Percentiles rank a stretch among this genome's conserved stretches.
Evolutionary conservation across 2,329 filamentous ascomycete genomes (phyloP).

Genomic region (Fusarium brevicatenulatum): DNA sequence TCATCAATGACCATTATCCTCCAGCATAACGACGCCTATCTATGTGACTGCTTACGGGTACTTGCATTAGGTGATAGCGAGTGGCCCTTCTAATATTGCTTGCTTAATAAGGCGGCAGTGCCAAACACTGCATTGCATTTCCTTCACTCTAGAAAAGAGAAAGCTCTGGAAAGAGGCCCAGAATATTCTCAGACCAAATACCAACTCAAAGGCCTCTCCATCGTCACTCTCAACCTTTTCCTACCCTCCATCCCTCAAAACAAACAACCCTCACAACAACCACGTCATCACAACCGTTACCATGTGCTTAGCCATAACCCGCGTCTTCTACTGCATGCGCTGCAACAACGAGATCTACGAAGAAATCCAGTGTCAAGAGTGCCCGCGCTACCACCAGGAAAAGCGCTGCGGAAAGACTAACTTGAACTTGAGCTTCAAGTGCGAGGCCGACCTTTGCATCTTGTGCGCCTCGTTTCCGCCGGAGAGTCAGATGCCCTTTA

Average conservation of each 20-base stretch:
- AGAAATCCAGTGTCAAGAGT: neutral
- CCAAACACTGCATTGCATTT: neutral
- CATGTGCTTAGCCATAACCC: neutral
- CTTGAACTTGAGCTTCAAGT: neutral
- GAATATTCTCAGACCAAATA: rapidly evolving
- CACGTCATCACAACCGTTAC: neutral
- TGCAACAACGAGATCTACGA: neutral
- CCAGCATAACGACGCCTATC: neutral
- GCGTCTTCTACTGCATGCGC: neutral
- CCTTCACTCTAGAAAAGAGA: neutral
- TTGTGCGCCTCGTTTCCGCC: neutral
- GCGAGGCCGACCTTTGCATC: neutral
- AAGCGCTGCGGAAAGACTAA: neutral
- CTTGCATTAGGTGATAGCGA: too few relatives aligned
- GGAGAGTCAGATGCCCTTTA: neutral
- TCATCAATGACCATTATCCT: neutral
- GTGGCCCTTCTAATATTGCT: too few relatives aligned
- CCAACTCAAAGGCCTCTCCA: neutral
- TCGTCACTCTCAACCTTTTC: neutral
- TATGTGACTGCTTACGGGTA: rapidly evolving
- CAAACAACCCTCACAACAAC: too few relatives aligned
- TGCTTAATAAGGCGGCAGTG: neutral
- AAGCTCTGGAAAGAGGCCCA: rapidly evolving
- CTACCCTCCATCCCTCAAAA: neutral
- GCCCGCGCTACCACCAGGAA: neutral